Conservation (phyloP, 1,284 basidiomycete genomes). For the Naganishia sp. region DNA sequence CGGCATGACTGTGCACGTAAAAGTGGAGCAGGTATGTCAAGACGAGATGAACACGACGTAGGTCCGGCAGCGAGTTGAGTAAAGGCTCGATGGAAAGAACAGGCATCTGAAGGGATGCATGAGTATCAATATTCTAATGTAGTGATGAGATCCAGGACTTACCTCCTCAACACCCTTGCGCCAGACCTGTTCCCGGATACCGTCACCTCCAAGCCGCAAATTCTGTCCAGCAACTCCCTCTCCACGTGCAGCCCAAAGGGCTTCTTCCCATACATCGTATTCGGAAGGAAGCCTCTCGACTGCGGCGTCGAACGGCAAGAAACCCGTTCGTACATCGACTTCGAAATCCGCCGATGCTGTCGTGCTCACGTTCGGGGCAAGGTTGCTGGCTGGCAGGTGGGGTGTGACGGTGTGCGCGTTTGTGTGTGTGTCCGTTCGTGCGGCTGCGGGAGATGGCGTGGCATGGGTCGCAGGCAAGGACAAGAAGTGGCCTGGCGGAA, state of each 20-base stretch:
- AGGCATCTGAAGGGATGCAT: conserved; percentile 61
- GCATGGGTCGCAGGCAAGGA: conserved; percentile 59
- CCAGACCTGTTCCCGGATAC: conserved; percentile 63
- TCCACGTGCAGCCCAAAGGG: conserved; percentile 60
- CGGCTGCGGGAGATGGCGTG: conserved; percentile 31
- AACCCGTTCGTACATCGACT: conserved; percentile 86
- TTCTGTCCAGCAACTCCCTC: conserved; percentile 52
- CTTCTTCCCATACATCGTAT: conserved; percentile 73
- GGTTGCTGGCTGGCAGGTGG: conserved; percentile 43
- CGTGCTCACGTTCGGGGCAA: conserved; percentile 71
- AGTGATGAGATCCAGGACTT: conserved; percentile 40
- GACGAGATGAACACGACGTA: conserved; percentile 81
- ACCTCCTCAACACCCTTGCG: conserved; percentile 64
- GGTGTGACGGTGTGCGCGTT: conserved; percentile 45
- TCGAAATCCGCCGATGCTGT: conserved; percentile 93
- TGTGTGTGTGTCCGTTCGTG: conserved; percentile 34
- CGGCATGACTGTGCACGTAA: conserved; percentile 72
- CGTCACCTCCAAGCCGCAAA: conserved; percentile 62
- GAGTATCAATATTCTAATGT: conserved; percentile 22
- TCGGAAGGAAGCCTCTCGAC: conserved; percentile 62
- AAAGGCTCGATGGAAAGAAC: conserved; percentile 61
- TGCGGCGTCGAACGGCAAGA: conserved; percentile 82
- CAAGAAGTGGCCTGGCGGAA: conserved; percentile 66
- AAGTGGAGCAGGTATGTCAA: conserved; percentile 84
- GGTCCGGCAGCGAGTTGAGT: conserved; percentile 62